Evolutionary conservation across 2,329 filamentous ascomycete genomes (phyloP), one percentile per base, ranked within the genome.

Genomic region (Chaetomiaceae sp.): DNA sequence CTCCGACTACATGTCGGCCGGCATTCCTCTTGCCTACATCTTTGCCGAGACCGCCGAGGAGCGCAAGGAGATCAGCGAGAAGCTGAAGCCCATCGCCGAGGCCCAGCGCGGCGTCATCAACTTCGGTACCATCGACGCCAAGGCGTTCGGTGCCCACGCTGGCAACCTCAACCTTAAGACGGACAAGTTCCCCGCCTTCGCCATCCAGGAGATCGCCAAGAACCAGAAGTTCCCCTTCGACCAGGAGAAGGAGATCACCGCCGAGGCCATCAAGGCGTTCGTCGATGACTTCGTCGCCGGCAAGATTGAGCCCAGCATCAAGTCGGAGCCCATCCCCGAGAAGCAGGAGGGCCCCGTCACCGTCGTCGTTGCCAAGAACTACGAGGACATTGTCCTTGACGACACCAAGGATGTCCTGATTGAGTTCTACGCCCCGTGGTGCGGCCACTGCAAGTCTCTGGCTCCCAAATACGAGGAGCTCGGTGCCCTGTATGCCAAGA

Each of bases 351-450:
- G 89, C 52, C 81, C 90, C 59, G 92, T 96, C 66, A 85, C 84
- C 56, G 80, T 95, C 57, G 81, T 99, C 54, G 94, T 99, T 54
- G 94, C 92, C 71, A 88, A 95, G 77, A 92, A 82, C 76, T 99
- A 96, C 81, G 80, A 96, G 60, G 81, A 95, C 7, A 76, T 97
- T 62, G 91, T 99, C 66, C 81, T 96, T 51, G 87, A 99, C 69
- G 87, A 95, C 72, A 80, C 86, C 69, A 97, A 97, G 86, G 94
- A 99, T 73, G 94, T 99, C 55, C 82, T 99, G 62, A 75, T 99
- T 60, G 94, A 99, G 79, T 97, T 96, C 79, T 99, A 99, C 77
- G 94, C 94, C 55, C 94, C 94, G 60, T 99, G 94, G 94, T 99
- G 94, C 72, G 94, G 94, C 65, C 94, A 99, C 84, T 99, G 94